Conservation (phyloP, 129 eudicot genomes). For the Artemisia argyi region DNA sequence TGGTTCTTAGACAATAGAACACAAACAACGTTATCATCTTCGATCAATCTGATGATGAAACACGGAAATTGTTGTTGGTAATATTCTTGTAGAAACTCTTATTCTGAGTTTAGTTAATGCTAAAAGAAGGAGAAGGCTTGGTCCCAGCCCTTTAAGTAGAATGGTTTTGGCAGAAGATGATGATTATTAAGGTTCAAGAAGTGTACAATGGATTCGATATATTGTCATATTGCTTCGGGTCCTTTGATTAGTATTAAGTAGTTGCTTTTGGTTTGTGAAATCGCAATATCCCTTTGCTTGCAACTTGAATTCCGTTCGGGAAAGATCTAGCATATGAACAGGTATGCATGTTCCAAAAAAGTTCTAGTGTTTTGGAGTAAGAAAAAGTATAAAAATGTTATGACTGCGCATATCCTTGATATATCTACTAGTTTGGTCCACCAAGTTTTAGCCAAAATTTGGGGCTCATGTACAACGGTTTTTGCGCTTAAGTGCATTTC, state of each 20-base stretch:
- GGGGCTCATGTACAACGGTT: too few relatives aligned
- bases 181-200: constrained; percentile 10
- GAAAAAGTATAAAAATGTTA: background rate
- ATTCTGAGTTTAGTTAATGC: too few relatives aligned
- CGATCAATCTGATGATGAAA: too few relatives aligned
- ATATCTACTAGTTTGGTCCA: too few relatives aligned
- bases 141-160: constrained; percentile 88
- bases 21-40: too few relatives aligned
- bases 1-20: too few relatives aligned
- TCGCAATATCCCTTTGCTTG: constrained; percentile 26
- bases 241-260: background rate
- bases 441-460: too few relatives aligned
- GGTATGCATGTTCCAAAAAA: background rate
- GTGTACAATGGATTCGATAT: constrained; percentile 7
- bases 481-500: too few relatives aligned
- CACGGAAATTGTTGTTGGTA: too few relatives aligned
- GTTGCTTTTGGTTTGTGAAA: constrained; percentile 27
- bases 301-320: constrained; percentile 20
- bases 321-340: background rate
- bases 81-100: too few relatives aligned
- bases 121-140: constrained; percentile 79
- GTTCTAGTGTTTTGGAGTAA: background rate
- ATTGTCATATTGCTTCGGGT: constrained; percentile 16
- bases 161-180: constrained; percentile 81
- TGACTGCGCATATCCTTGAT: background rate